Evolutionary conservation across 352 stramenopile genomes (phyloP).

Genomic region (Stephanocyclus meneghinianus): DNA sequence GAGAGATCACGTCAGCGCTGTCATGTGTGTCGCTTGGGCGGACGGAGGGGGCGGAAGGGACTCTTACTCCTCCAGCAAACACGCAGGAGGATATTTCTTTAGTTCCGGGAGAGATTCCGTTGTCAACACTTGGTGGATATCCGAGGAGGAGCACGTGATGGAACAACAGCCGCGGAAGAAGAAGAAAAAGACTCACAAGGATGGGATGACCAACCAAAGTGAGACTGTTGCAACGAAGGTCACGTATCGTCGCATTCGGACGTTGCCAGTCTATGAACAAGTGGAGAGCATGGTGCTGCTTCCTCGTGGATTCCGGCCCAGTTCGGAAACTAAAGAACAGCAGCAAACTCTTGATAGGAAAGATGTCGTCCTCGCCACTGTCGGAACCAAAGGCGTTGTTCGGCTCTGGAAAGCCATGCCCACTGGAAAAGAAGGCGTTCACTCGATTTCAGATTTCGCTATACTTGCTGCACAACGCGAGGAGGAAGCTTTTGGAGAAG

Average conservation of each 20-base stretch:
- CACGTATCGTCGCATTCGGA: conserved; percentile 86
- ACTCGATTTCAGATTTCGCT: conserved; percentile 46
- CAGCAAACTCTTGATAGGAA: conserved; percentile 68
- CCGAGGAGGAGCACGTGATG: conserved; percentile 38
- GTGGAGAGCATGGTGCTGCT: conserved; percentile 92
- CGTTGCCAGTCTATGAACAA: conserved; percentile 91
- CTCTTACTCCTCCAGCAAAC: conserved; percentile 16
- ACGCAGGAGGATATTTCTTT: conserved; percentile 69
- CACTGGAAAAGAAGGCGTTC: conserved; percentile 27
- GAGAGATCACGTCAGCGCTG: conserved; percentile 91
- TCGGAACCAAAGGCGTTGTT: conserved; percentile 89
- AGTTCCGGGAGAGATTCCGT: conserved; percentile 90
- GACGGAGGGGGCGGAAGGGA: conserved; percentile 30
- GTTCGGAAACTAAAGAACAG: conserved; percentile 42
- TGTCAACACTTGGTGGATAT: conserved; percentile 82
- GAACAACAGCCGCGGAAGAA: conserved; percentile 51
- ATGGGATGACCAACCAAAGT: conserved; percentile 25
- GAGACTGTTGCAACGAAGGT: conserved; percentile 51
- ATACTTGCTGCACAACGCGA: conserved; percentile 48
- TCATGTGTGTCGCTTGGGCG: conserved; percentile 91
- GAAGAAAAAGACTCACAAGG: conserved; percentile 48
- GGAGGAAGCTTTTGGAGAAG: conserved; percentile 66
- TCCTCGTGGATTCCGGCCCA: conserved; percentile 59
- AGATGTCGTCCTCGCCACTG: conserved; percentile 89
- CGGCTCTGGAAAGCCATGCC: conserved; percentile 80